Evolutionary conservation across 306 rosid genomes (phyloP).

Genomic region (Glycyrrhiza uralensis): DNA sequence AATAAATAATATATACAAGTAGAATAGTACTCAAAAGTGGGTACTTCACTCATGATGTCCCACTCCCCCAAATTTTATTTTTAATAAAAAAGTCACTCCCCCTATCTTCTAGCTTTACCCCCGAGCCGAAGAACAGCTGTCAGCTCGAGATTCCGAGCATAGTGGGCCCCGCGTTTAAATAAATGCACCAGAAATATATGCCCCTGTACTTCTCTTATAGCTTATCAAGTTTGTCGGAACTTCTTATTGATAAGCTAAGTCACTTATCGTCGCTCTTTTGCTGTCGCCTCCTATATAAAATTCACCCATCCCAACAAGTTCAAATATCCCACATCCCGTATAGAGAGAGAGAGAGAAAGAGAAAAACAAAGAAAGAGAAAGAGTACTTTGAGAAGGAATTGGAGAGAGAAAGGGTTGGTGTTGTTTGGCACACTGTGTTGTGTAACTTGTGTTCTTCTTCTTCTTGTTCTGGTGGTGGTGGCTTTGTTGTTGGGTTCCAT

Average conservation of each 20-base stretch:
- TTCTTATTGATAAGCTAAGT: fast-evolving
- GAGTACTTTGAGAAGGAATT: constrained; percentile 28
- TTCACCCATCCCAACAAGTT: constrained; percentile 50
- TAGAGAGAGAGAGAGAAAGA: constrained; percentile 30
- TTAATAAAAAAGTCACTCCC: no score
- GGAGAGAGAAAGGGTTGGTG: constrained; percentile 36
- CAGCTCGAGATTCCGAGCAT: constrained; percentile 77
- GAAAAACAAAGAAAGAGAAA: constrained; percentile 33
- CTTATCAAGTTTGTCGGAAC: not conserved
- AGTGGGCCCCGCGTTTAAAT: constrained; percentile 37
- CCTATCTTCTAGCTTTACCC: no score
- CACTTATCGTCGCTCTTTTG: constrained; percentile 33
- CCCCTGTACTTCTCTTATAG: fast-evolving
- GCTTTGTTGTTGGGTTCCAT: constrained; percentile 23
- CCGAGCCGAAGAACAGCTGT: constrained; percentile 54
- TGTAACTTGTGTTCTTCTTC: no score
- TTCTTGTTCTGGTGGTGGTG: constrained; percentile 18
- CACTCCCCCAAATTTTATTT: no score
- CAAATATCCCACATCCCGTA: constrained; percentile 34
- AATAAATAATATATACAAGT: no score
- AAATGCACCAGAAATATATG: constrained; percentile 6
- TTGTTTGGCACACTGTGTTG: constrained; percentile 33
- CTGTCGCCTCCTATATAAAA: constrained; percentile 61
- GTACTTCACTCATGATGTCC: no score
- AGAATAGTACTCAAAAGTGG: no score